These are phyloP conservation scores for Coemansia sp. DNA, from an alignment of 192 early-diverging fungal species.

Conservation along the genomic window DNA sequence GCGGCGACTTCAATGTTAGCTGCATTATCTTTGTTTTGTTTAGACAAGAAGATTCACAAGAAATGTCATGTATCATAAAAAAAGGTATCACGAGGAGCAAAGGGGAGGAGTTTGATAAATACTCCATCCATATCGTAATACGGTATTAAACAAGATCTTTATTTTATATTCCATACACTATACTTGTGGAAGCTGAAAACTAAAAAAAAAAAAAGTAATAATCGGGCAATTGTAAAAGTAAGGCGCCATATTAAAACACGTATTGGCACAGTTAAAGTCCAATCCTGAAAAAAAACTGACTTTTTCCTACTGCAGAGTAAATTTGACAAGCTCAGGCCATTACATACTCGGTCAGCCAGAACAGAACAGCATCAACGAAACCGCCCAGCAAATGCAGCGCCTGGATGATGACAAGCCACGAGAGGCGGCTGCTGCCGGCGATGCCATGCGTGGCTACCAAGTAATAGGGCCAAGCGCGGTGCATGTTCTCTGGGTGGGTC, in stretches of 20 bases:
- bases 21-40: too few species aligned
- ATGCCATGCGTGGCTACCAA: slow-evolving; percentile 2
- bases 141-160: background rate
- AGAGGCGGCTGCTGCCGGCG: slow-evolving; percentile 15
- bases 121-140: too few species aligned
- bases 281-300: too few species aligned
- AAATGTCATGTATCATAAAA: too few species aligned
- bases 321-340: background rate
- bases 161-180: background rate
- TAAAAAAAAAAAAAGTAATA: background rate
- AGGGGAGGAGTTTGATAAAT: too few species aligned
- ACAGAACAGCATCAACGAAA: slow-evolving; percentile 32
- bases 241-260: background rate
- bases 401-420: slow-evolving; percentile 41
- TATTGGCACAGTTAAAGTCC: background rate
- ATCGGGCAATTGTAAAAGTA: background rate
- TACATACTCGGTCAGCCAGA: slow-evolving; percentile 37
- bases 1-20: too few species aligned
- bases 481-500: slow-evolving; percentile 30
- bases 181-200: background rate
- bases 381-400: slow-evolving; percentile 41
- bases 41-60: too few species aligned
- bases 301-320: too few species aligned
- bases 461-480: slow-evolving; percentile 41
- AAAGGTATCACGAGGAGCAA: too few species aligned